phyloP scores from a whole-genome alignment of 1,284 basidiomycete genomes.

The Xerocomus nothofagi region DNA sequence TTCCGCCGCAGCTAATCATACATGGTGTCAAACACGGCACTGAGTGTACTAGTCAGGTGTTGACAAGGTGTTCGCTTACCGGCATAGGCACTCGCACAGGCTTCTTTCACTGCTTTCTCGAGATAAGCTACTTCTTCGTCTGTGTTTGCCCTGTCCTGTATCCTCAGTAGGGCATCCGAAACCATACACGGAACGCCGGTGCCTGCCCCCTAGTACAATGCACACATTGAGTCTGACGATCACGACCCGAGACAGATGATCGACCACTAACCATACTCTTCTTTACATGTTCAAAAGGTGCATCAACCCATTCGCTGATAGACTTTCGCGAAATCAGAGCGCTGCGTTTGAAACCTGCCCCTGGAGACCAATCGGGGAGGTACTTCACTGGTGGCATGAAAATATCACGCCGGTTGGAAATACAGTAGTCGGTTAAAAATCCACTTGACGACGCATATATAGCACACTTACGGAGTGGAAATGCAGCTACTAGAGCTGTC shows the following conservation, averaged over 20 bases:
- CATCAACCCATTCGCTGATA: constrained; percentile 15
- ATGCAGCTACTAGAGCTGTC: constrained; percentile 14
- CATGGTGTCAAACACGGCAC: constrained; percentile 11
- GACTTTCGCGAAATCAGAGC: constrained; percentile 8
- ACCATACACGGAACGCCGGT: constrained; percentile 27
- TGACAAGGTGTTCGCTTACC: constrained; percentile 8
- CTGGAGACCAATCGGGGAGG: constrained; percentile 28
- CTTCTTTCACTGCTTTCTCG: constrained; percentile 24
- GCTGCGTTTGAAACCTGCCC: constrained; percentile 18
- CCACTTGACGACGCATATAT: background rate
- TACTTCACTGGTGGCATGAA: constrained; percentile 13
- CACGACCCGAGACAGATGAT: background rate
- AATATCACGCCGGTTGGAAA: background rate
- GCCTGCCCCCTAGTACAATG: constrained; percentile 16
- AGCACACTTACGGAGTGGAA: constrained; percentile 22
- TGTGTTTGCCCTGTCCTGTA: constrained; percentile 1
- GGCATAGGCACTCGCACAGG: constrained; percentile 19
- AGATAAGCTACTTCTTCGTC: constrained; percentile 14
- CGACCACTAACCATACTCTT: constrained; percentile 21
- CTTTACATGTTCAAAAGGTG: constrained; percentile 26
- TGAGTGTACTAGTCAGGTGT: background rate
- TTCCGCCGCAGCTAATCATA: constrained; percentile 21
- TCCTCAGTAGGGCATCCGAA: constrained; percentile 17
- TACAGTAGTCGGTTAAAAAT: background rate
- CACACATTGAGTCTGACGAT: constrained; percentile 1